phyloP scores from a whole-genome alignment of 2,329 filamentous ascomycete genomes.

The Beauveria sp. region DNA sequence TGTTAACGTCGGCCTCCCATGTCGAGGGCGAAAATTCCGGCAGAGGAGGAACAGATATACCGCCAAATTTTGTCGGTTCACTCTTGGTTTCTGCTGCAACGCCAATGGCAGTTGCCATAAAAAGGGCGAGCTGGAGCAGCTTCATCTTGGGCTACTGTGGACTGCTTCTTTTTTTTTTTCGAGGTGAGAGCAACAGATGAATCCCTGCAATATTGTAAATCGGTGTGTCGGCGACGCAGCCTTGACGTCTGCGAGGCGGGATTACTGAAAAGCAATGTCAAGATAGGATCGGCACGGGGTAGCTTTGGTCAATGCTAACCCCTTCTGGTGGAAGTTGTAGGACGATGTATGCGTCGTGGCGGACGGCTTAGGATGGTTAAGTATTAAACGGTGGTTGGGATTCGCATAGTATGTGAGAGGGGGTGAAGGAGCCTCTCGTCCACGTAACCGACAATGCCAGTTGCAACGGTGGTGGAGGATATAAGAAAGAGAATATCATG shows the following conservation, averaged over 20 bases:
- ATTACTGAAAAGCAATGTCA: background rate
- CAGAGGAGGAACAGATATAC: constrained; percentile 57
- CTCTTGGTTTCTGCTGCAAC: constrained; percentile 30
- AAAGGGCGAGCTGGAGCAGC: constrained; percentile 38
- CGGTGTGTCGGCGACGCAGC: background rate
- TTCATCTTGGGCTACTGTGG: constrained; percentile 30
- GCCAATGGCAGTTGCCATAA: constrained; percentile 37
- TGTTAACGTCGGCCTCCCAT: constrained; percentile 49
- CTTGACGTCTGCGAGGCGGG: background rate
- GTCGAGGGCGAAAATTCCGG: constrained; percentile 50
- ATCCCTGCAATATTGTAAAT: background rate
- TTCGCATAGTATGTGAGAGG: background rate
- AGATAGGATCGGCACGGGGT: background rate
- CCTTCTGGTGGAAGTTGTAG: background rate
- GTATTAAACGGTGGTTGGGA: background rate
- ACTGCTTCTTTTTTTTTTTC: background rate
- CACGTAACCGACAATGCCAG: background rate
- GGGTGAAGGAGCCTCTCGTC: background rate
- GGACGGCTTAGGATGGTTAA: background rate
- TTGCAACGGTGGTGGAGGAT: constrained; percentile 5
- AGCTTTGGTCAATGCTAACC: background rate
- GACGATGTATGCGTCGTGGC: background rate
- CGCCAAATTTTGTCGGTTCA: constrained; percentile 54
- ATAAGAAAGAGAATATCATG: background rate
- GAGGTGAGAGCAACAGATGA: background rate